Conservation (phyloP, 1,139 yeast species). For the Scheffersomyces cryptocercus region DNA sequence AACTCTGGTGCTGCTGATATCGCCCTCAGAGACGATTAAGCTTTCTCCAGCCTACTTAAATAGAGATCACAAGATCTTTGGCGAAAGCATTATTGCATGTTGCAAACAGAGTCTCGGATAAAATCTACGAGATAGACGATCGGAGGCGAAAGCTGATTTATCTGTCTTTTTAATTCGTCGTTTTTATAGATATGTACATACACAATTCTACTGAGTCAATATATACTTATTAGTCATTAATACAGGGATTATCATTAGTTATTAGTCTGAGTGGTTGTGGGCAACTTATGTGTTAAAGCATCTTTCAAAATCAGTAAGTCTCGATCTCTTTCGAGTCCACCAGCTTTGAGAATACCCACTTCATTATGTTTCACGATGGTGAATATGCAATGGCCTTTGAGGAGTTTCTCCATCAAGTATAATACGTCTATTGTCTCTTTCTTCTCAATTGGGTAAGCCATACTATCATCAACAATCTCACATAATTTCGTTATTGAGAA, state of each 20-base stretch:
- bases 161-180: slow-evolving; percentile 1
- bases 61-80: slow-evolving; percentile 1
- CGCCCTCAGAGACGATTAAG: slow-evolving; percentile 50
- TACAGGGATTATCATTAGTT: no score
- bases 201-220: slow-evolving; percentile 1
- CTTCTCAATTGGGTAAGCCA: slow-evolving; percentile 30
- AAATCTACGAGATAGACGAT: no score
- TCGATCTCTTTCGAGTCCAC: slow-evolving; percentile 25
- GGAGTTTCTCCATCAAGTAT: slow-evolving; percentile 14
- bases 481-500: slow-evolving; percentile 27
- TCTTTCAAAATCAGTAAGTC: slow-evolving; percentile 18
- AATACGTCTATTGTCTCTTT: slow-evolving; percentile 35
- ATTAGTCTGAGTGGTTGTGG: no score
- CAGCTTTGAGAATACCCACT: slow-evolving; percentile 29
- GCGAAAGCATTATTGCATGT: slow-evolving; percentile 2
- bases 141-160: background rate
- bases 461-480: slow-evolving; percentile 35
- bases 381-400: slow-evolving; percentile 15
- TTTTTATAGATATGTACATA: slow-evolving; percentile 7
- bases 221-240: background rate
- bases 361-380: slow-evolving; percentile 20
- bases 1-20: slow-evolving; percentile 92
- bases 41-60: background rate
- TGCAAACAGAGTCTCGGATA: no score
- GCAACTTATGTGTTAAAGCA: background rate